phyloP scores from a whole-genome alignment of 179 eudicot genomes.

The Silene coronaria region DNA sequence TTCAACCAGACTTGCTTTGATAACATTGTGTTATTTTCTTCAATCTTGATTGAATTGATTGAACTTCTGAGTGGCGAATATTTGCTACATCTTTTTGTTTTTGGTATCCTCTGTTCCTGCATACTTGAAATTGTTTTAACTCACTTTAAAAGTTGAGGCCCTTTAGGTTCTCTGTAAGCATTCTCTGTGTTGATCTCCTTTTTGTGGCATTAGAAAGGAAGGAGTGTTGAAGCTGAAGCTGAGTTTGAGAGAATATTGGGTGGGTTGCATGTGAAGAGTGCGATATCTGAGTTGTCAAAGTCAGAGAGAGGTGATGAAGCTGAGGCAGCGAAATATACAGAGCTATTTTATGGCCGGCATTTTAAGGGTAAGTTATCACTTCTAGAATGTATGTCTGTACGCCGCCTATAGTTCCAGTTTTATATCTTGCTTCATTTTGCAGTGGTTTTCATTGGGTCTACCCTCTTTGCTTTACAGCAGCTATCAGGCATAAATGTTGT shows the following conservation, averaged over 20 bases:
- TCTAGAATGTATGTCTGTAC: not conserved
- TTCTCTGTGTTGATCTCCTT: conserved; percentile 9
- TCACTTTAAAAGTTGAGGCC: not conserved
- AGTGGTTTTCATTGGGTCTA: conserved; percentile 82
- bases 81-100: conserved; percentile 31
- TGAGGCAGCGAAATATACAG: conserved; percentile 51
- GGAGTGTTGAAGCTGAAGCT: conserved; percentile 65
- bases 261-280: conserved; percentile 59
- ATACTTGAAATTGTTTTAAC: not conserved
- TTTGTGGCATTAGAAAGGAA: conserved; percentile 57
- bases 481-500: conserved; percentile 94
- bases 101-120: not conserved
- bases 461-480: conserved; percentile 85
- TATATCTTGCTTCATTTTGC: conserved; percentile 36
- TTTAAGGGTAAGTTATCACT: conserved; percentile 43
- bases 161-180: conserved; percentile 2
- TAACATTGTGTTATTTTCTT: not conserved
- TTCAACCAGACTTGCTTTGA: not conserved
- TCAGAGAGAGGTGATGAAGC: conserved; percentile 66
- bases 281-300: conserved; percentile 66
- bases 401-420: conserved; percentile 16
- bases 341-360: conserved; percentile 62
- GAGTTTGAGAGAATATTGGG: conserved; percentile 76
- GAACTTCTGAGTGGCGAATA: conserved; percentile 39
- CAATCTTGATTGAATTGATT: not conserved